Base-by-base conservation (phyloP, 2,329 filamentous ascomycete species). In the Venturia aucupariae region DNA sequence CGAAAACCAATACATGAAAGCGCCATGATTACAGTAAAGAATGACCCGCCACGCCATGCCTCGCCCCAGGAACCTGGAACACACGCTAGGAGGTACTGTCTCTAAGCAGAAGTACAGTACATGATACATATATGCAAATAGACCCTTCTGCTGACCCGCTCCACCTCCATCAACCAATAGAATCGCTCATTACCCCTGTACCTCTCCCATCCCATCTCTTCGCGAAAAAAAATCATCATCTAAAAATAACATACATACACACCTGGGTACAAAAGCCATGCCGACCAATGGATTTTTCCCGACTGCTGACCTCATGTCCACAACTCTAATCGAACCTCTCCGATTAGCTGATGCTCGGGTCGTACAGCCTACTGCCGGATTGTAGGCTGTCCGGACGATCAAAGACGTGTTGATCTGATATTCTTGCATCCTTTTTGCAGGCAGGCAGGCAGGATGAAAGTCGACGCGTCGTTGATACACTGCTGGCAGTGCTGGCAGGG, bases 281-380 rank as follows among this genome's bases (percentile, higher is more conserved):
- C 51, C 51, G 27, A 4, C 51, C 51, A 35, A 55, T 35, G 51
- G 19, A 32, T 5, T 7, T 3, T 4, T 46, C 15, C 32, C 32
- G 10, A 35, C 13, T 2, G 10, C 6, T 3, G 51, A 32, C 51
- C 27, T 35, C 27, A 55, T n/a, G 15, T 55, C 30, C 51, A 11
- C 15, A 55, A 55, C 51, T 55, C 51, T n/a, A 55, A 55, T 55
- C 51, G 27, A 55, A 55, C 51, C 51, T 57, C 51, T 57, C 30
- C 27, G 27, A 57, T 57, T n/a, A 32, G 51, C 51, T 57, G 5
- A 15, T 32, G 48, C 24, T 11, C 24, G 19, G 13, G 13, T 32
- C 48, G 11, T 4, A 54, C 24, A 19, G 4, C 10, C 24, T 54
- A 17, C 30, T 35, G 51, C 30, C 30, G 30, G 30, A 11, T 10